A percentile compares a stretch with the other conserved stretches of the same genome.
Evolutionary conservation across 805 yeast genomes (phyloP).

Genomic region (Hanseniaspora guilliermondii): DNA sequence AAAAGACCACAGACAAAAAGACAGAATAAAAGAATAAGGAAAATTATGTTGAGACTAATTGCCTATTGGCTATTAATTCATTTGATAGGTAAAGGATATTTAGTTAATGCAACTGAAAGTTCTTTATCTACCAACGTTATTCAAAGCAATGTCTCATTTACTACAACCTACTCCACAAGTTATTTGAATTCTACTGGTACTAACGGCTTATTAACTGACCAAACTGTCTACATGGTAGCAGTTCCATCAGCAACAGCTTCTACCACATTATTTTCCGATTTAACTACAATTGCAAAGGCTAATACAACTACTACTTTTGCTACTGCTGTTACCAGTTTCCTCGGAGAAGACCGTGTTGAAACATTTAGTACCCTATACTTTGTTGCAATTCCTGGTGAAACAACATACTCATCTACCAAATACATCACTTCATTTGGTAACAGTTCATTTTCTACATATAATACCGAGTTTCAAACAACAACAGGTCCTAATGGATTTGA

Average conservation of each 20-base stretch:
- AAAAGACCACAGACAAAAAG: too few species aligned
- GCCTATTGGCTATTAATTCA: not conserved
- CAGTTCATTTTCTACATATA: constrained; percentile 13
- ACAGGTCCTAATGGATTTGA: constrained; percentile 15
- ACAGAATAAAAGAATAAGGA: too few species aligned
- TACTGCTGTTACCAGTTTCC: constrained; percentile 13
- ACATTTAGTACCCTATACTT: constrained; percentile 16
- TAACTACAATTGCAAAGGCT: constrained; percentile 8
- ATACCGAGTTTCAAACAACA: constrained; percentile 10
- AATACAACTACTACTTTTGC: constrained; percentile 14
- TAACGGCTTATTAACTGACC: not conserved
- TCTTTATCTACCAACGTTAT: not conserved
- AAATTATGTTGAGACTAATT: not conserved
- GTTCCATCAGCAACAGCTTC: constrained; percentile 16
- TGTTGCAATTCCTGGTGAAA: constrained; percentile 15
- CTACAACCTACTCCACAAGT: constrained; percentile 3
- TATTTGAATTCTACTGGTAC: not conserved
- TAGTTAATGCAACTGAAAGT: not conserved
- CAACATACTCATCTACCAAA: not conserved
- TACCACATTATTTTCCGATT: constrained; percentile 14
- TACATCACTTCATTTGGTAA: constrained; percentile 1
- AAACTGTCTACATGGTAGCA: constrained; percentile 13
- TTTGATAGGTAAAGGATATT: not conserved
- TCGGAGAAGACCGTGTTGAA: constrained; percentile 14
- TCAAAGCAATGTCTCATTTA: not conserved